Conservation (phyloP, 2,329 filamentous ascomycete genomes). For the Penicillium sp. region DNA sequence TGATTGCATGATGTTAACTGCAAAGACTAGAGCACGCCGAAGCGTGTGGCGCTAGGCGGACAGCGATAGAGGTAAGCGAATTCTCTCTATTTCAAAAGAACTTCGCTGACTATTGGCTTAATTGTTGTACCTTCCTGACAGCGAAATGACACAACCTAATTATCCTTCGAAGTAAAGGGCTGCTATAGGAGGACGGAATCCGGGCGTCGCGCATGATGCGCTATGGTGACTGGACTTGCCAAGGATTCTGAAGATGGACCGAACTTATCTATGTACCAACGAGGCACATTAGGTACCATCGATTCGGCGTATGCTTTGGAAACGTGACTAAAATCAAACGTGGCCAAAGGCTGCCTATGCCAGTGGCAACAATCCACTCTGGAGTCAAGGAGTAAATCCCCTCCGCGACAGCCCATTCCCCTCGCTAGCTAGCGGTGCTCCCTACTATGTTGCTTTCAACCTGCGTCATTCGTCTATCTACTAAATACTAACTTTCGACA, state of each 20-base stretch:
- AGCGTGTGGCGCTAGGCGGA: slow-evolving; percentile 1
- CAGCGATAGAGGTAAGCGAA: slow-evolving; percentile 10
- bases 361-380: slow-evolving; percentile 4
- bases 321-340: slow-evolving; percentile 1
- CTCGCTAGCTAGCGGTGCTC: slow-evolving; percentile 7
- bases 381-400: slow-evolving; percentile 7
- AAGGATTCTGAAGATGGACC: slow-evolving; percentile 2
- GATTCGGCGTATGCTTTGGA: slow-evolving; percentile 5
- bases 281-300: slow-evolving; percentile 12
- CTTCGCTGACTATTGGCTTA: slow-evolving; percentile 18
- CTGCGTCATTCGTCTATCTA: not conserved
- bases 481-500: slow-evolving; percentile 8
- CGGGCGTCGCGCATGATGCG: slow-evolving; percentile 14
- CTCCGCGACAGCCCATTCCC: too few species aligned
- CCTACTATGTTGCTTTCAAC: slow-evolving; percentile 5
- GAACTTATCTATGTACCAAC: slow-evolving; percentile 13
- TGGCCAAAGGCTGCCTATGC: not conserved
- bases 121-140: slow-evolving; percentile 14
- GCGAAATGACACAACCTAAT: slow-evolving; percentile 15
- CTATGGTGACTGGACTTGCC: slow-evolving; percentile 18
- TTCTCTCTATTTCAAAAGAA: slow-evolving; percentile 15
- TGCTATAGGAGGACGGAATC: slow-evolving; percentile 10
- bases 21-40: slow-evolving; percentile 16
- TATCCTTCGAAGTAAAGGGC: slow-evolving; percentile 13
- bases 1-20: slow-evolving; percentile 14